Evolutionary conservation across 768 basidiomycete genomes (phyloP).

Genomic region (Russula compacta): DNA sequence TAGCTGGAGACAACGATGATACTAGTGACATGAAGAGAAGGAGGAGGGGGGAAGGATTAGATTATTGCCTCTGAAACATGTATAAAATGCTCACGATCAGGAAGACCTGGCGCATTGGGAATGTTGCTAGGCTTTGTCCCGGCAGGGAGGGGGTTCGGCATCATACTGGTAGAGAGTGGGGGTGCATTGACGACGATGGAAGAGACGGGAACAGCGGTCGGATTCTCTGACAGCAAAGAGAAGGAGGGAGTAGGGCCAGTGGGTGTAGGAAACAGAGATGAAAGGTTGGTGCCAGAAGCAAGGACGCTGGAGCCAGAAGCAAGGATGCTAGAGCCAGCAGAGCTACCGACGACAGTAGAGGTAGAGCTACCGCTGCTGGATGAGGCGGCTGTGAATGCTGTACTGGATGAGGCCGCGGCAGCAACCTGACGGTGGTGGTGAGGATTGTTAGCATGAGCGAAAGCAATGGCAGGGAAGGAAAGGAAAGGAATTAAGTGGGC

Average conservation of each 20-base stretch:
- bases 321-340: background rate
- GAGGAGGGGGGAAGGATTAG: background rate
- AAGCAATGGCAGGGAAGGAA: slow-evolving; percentile 34
- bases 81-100: slow-evolving; percentile 24
- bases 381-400: background rate
- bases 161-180: slow-evolving; percentile 35
- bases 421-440: slow-evolving; percentile 23
- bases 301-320: background rate
- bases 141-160: slow-evolving; percentile 39
- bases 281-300: background rate
- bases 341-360: background rate
- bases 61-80: background rate
- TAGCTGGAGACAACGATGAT: slow-evolving; percentile 14
- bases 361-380: background rate
- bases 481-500: slow-evolving; percentile 26
- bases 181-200: slow-evolving; percentile 38
- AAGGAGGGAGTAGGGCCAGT: slow-evolving; percentile 30
- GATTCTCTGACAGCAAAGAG: slow-evolving; percentile 42
- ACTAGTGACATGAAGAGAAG: slow-evolving; percentile 1
- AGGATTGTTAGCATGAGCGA: slow-evolving; percentile 27
- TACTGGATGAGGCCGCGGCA: slow-evolving; percentile 19
- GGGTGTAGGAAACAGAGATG: slow-evolving; percentile 6
- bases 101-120: slow-evolving; percentile 28
- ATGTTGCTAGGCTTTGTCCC: slow-evolving; percentile 37
- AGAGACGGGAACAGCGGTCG: slow-evolving; percentile 51